Evolutionary conservation across 2,329 filamentous ascomycete genomes (phyloP).

Genomic region (Corinectria fuckeliana): DNA sequence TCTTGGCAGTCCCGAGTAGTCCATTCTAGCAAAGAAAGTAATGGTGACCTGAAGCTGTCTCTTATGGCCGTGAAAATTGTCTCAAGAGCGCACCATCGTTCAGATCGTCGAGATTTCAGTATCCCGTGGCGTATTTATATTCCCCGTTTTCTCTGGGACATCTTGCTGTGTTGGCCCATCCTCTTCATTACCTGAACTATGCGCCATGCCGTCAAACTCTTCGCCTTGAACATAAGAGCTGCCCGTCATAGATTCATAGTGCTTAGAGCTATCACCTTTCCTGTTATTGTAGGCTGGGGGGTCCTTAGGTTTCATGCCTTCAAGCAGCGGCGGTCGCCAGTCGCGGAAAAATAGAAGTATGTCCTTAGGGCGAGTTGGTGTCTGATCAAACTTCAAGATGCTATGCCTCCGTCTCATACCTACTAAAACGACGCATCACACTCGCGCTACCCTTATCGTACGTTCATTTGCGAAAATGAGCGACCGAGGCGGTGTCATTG

Average conservation of each 20-base stretch:
- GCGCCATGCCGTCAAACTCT: background rate
- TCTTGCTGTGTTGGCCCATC: background rate
- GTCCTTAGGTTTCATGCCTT: background rate
- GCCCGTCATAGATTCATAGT: background rate
- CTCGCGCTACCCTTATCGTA: background rate
- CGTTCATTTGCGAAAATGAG: background rate
- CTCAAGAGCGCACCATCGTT: background rate
- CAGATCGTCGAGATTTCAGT: background rate
- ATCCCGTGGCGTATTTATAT: background rate
- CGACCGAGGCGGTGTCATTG: background rate
- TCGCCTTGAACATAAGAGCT: background rate
- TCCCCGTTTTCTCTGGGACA: background rate
- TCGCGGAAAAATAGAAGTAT: background rate
- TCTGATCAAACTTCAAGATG: background rate
- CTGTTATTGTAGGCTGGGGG: background rate
- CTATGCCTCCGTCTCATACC: background rate
- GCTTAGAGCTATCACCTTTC: background rate
- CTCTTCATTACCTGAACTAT: background rate
- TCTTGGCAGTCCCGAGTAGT: background rate
- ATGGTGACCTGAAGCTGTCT: background rate
- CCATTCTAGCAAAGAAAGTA: background rate
- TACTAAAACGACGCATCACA: background rate
- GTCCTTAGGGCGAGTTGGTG: background rate
- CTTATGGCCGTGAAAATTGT: background rate
- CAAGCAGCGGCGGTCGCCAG: background rate